Evolutionary conservation across 73 alveolate genomes (phyloP), one percentile per base, ranked within the genome.

Genomic region (Paraurostyla sp.): DNA sequence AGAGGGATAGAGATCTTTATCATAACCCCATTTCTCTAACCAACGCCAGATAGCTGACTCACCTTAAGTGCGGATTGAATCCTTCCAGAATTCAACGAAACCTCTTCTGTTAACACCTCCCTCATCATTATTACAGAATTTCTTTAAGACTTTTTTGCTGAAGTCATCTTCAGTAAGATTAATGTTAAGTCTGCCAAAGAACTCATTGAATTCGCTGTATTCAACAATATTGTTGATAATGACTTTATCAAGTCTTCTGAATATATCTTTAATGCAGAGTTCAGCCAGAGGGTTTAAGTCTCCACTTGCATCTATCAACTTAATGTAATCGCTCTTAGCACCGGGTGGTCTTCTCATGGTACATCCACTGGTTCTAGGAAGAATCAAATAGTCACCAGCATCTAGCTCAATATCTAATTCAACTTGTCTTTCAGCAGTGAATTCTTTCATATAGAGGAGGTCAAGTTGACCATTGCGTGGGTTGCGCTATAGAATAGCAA

Each of bases 1-100:
- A 32, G 65, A 42, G 49, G 93, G 88, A 69, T 92, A 94, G 58
- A 94, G 83, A 51, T 93, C 91, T 35, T 89, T 59, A 54, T 92
- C 98, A 80, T 94, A 94, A 27, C 98, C 98, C 82, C 94, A 91
- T 45, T 76, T 76, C 56, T 84, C 81, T 3, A 94, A 68, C 95
- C 93, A 88, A 35, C 80, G 40, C 81, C 92, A 42, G 35, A 92
- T 57, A 30, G 52, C 59, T 3, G 71, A 25, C 85, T 88, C 92
- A 20, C 91, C 86, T 52, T 89, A 42, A 38, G 46, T 40, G 6
- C 57, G 52, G 62, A 91, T 76, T 29, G 91, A 88, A 50, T 88
- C 90, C 63, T 71, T 85, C 65, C 93, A 92, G 85, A 58, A 94
- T 52, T 92, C 91, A 6, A 81, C 56, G 76, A 94, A 92, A 48